A percentile compares a stretch with the other conserved stretches of the same genome.
phyloP scores from a whole-genome alignment of 345 rosid genomes.

The Aquilaria yunnanensis region DNA sequence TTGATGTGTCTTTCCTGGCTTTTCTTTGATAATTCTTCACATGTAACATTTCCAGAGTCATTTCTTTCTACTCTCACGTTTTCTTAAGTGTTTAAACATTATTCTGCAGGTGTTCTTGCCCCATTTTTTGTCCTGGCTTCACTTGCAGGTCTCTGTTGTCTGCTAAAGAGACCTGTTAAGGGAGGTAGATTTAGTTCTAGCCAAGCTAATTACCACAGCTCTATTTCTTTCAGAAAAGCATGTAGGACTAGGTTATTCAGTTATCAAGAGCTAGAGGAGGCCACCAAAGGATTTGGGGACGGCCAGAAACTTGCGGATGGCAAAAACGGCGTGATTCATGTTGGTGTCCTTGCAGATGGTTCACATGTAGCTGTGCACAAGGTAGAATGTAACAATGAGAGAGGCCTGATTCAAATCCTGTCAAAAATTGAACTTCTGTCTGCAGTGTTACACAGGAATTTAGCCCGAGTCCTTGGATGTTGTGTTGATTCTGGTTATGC shows the following conservation, averaged over 20 bases:
- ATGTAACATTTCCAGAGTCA: background rate
- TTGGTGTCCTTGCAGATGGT: slow-evolving; percentile 54
- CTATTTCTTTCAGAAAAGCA: slow-evolving; percentile 59
- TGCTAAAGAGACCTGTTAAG: slow-evolving; percentile 43
- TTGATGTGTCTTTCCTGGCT: background rate
- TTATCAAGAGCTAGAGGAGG: slow-evolving; percentile 69
- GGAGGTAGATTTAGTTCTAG: slow-evolving; percentile 23
- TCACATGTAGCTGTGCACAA: slow-evolving; percentile 66
- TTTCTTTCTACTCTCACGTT: background rate
- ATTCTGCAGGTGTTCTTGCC: slow-evolving; percentile 42
- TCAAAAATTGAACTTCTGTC: slow-evolving; percentile 56
- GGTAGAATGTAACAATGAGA: slow-evolving; percentile 44
- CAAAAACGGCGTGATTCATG: slow-evolving; percentile 42
- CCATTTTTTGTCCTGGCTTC: slow-evolving; percentile 40
- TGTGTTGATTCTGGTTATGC: slow-evolving; percentile 50
- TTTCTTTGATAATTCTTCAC: background rate
- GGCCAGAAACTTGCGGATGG: slow-evolving; percentile 42
- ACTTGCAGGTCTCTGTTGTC: slow-evolving; percentile 42
- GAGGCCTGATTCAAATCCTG: slow-evolving; percentile 47
- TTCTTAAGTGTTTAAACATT: background rate
- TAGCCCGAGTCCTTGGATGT: slow-evolving; percentile 66
- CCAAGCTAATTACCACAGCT: slow-evolving; percentile 30
- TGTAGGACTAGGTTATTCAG: slow-evolving; percentile 57
- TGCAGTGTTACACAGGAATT: slow-evolving; percentile 47
- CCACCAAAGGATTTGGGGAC: slow-evolving; percentile 58